Evolutionary conservation across 108 stramenopile species (phyloP).

Genomic region (Skeletonema menzelii): DNA sequence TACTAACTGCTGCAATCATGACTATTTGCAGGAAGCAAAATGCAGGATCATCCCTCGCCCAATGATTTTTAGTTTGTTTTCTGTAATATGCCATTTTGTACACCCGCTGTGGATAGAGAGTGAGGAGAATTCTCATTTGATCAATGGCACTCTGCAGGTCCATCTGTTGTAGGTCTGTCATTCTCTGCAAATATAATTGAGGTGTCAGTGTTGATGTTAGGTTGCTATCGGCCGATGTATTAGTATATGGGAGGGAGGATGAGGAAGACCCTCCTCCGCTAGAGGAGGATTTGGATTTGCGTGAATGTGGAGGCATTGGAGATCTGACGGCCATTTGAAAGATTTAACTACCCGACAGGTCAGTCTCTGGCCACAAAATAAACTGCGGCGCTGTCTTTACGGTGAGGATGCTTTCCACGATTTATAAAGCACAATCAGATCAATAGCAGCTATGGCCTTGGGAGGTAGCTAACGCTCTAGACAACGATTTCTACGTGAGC

Average conservation of each 20-base stretch:
- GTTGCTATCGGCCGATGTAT: neutral
- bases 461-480: too few relatives aligned
- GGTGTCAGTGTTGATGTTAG: constrained; percentile 30
- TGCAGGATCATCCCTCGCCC: constrained; percentile 98
- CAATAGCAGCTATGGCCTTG: too few relatives aligned
- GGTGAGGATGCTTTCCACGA: neutral
- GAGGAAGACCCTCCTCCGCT: constrained; percentile 24
- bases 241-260: constrained; percentile 11
- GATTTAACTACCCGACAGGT: neutral
- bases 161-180: constrained; percentile 83
- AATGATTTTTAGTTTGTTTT: constrained; percentile 97
- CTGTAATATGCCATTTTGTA: constrained; percentile 91
- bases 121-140: constrained; percentile 85
- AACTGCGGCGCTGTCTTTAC: neutral
- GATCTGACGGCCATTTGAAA: constrained; percentile 10
- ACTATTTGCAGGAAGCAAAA: constrained; percentile 89
- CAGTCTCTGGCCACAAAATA: neutral
- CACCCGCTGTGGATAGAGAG: constrained; percentile 67
- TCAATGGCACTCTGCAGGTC: constrained; percentile 85
- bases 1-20: constrained; percentile 76
- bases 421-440: neutral
- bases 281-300: constrained; percentile 27
- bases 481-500: too few relatives aligned
- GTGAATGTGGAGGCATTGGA: constrained; percentile 38
- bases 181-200: constrained; percentile 62